Base-by-base conservation (phyloP, 495 filamentous ascomycete genomes). In the Thermothielavioides terrestris region DNA sequence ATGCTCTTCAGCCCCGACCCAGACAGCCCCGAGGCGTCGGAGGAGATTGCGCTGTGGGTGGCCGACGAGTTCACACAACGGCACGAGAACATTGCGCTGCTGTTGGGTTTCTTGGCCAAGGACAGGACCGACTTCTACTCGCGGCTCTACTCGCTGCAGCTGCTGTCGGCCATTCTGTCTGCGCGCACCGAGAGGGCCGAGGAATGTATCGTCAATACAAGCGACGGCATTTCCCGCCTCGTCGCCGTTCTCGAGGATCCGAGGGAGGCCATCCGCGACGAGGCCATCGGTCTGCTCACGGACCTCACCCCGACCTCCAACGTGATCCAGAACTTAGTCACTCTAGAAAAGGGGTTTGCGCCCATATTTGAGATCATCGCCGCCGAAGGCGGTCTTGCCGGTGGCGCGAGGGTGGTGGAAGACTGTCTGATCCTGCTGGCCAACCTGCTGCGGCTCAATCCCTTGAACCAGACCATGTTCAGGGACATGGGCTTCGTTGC, bases 21-120 rank as follows among this genome's bases (percentile, higher is more conserved):
- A 42, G 68, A 71, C 49, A 80, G 77, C 54, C 88, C 89, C 42
- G 92, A 98, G 76, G 89, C 92, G 35, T 94, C 89, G 12, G 94
- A 96, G 50, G 92, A 98, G 64, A 94, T 98, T 61, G 86, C 88
- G 23, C 78, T 96, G 6, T 97, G 91, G 90, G 77, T 98, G 46
- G 91, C 92, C 40, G 92, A 98, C 69, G 90, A 96, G 65, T 98
- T 98, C 59, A 97, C 94, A 26, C 89, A 95, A 77, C 86, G 89
- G 56, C 91, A 97, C 84, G 92, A 97, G 68, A 97, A 98, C 68
- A 92, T 97, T 49, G 94, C 87, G 0, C 71, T 90, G 30, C 77
- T 98, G 36, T 77, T 97, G 45, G 88, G 92, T 56, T 84, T 98
- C 27, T 74, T 98, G 18, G 89, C 94, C 18, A 38, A 22, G 26